Evolutionary conservation across 2,329 filamentous ascomycete species (phyloP), one percentile per base, ranked within the genome.

Genomic region (Ceratocystis variospora): DNA sequence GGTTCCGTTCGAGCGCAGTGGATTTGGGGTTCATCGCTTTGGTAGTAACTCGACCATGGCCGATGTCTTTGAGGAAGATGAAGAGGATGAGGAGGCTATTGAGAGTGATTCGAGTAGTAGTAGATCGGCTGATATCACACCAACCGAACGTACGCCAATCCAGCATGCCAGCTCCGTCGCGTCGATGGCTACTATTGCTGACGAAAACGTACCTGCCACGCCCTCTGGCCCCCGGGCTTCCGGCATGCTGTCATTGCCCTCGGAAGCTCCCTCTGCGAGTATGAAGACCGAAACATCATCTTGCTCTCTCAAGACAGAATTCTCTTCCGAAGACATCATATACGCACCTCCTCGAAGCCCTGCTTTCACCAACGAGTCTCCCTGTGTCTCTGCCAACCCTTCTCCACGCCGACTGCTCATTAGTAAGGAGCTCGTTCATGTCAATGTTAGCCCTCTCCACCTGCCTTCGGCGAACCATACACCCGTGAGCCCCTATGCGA

Each of bases 51-150:
- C 87, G 0, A 87, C 87, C 0, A 92, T 94, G 88, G 88, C 87
- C 0, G 89, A 93, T 72, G 89, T 94, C 0, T 94, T 93, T 69
- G 89, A 94, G 72, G 89, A 93, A 71, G 89, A 92, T 33, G 77
- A 79, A 2, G 80, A 84, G 12, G 77, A 76, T 66, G 75, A 74
- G 25, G 75, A 77, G 41, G 70, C 69, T 2, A 76, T 76, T 6
- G 68, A 68, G 15, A 68, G 67, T 61, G 68, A 67, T n/a, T 68
- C 66, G 1, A 65, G 63, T 17, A 68, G 66, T 28, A 63, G 61
- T 53, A 66, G 66, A 61, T 68, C 66, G 1, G 66, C 63, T 15
- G 66, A 68, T 45, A 66, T 68, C 8, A 68, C 66, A 4, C 66
- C 66, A 17, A 68, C 66, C 19, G 61, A 61, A 2, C 66, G 64